Percentiles rank a stretch among this genome's conserved stretches.
These are phyloP conservation scores for Ogataea glucozyma DNA, from an alignment of 805 yeast genomes.

Conservation along the genomic window DNA sequence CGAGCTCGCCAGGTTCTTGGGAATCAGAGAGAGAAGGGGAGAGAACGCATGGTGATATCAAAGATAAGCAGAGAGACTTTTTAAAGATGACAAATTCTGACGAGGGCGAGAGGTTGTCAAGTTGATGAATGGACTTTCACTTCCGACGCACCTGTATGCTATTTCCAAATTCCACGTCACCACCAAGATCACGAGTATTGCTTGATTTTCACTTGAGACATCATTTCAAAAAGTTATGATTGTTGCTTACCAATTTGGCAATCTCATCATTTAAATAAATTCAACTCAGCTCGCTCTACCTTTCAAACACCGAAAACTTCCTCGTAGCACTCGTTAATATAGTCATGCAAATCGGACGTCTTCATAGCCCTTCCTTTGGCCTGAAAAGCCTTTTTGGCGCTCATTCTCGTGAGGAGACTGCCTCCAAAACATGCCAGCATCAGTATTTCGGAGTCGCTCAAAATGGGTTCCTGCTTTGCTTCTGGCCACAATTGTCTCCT, in stretches of 20 bases:
- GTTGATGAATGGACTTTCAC: too few relatives aligned
- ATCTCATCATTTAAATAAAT: too few relatives aligned
- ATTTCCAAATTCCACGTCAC: too few relatives aligned
- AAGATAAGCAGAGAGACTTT: not conserved
- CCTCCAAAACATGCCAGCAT: constrained; percentile 73
- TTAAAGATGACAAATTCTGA: too few relatives aligned
- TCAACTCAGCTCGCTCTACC: too few relatives aligned
- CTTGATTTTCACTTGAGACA: too few relatives aligned
- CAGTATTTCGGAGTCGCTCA: constrained; percentile 33
- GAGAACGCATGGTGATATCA: constrained; percentile 47
- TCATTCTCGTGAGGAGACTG: constrained; percentile 60
- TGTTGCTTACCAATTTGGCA: too few relatives aligned
- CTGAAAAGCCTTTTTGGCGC: constrained; percentile 65
- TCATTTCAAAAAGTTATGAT: too few relatives aligned
- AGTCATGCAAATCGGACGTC: constrained; percentile 75
- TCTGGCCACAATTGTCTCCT: constrained; percentile 59
- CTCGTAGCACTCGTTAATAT: constrained; percentile 62
- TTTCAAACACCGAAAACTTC: constrained; percentile 21
- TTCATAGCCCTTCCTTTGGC: constrained; percentile 77
- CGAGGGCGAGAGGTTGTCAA: too few relatives aligned
- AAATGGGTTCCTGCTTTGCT: constrained; percentile 34
- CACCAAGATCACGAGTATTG: too few relatives aligned
- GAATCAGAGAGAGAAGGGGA: constrained; percentile 54
- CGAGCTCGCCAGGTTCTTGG: constrained; percentile 68
- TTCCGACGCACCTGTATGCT: too few relatives aligned